phyloP scores from a whole-genome alignment of 495 filamentous ascomycete genomes.

The Penicillium daleae region DNA sequence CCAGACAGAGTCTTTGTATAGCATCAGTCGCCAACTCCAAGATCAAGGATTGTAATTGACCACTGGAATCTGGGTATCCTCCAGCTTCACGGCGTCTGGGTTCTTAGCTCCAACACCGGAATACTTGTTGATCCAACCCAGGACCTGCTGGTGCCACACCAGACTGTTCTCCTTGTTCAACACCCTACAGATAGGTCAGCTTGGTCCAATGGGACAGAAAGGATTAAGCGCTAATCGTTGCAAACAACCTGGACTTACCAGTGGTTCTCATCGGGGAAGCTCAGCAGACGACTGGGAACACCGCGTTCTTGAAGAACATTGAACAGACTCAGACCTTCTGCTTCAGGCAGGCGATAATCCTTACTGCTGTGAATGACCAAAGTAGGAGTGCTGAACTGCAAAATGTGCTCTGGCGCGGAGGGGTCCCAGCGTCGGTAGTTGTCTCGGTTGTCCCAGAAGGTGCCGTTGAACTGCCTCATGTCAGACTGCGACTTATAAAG shows the following conservation, averaged over 20 bases:
- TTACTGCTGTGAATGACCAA: constrained; percentile 51
- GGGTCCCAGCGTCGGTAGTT: constrained; percentile 52
- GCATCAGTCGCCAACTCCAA: neutral
- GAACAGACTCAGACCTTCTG: constrained; percentile 49
- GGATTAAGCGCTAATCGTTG: neutral
- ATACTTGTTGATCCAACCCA: constrained; percentile 54
- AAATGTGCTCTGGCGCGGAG: constrained; percentile 37
- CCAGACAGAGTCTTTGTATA: neutral
- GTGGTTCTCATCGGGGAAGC: constrained; percentile 59
- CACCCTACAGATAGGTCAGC: constrained; percentile 32
- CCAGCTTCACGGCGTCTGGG: constrained; percentile 35
- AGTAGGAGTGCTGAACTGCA: constrained; percentile 47
- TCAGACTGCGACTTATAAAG: constrained; percentile 18
- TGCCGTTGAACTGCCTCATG: constrained; percentile 43
- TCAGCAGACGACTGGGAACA: constrained; percentile 61
- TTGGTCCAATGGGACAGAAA: too few relatives aligned
- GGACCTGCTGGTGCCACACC: constrained; percentile 53
- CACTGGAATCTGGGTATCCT: constrained; percentile 40
- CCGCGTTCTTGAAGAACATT: constrained; percentile 53
- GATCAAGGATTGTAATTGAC: constrained; percentile 37
- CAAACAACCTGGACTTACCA: constrained; percentile 29
- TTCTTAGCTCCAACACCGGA: constrained; percentile 34
- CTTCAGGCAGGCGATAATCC: constrained; percentile 49
- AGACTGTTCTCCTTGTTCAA: constrained; percentile 46
- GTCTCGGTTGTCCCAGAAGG: constrained; percentile 45